phyloP scores from a whole-genome alignment of 805 yeast species.

The Candida qinlingensis region DNA sequence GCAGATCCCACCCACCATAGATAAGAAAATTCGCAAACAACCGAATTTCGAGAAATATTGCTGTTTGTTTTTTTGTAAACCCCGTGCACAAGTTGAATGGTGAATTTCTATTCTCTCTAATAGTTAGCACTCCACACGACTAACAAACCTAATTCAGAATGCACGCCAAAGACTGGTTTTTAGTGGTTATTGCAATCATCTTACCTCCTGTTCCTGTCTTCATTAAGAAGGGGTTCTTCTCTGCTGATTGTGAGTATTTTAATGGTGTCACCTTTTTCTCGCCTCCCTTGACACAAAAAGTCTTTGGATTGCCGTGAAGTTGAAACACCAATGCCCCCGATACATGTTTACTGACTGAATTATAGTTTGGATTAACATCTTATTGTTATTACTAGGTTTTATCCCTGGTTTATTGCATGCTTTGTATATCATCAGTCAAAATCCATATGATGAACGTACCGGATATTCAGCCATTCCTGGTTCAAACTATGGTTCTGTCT shows the following conservation, averaged over 20 bases:
- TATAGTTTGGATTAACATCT: slow-evolving; percentile 48
- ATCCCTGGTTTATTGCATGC: slow-evolving; percentile 70
- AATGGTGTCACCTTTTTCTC: not conserved
- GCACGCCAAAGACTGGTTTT: slow-evolving; percentile 51
- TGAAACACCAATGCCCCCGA: not conserved
- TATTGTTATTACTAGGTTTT: slow-evolving; percentile 56
- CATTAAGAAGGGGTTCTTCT: slow-evolving; percentile 54
- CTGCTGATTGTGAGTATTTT: slow-evolving; percentile 43
- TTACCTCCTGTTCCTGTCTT: slow-evolving; percentile 71
- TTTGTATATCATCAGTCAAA: slow-evolving; percentile 54
- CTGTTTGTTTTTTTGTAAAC: too few relatives aligned
- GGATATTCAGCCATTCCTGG: slow-evolving; percentile 11
- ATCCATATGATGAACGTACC: slow-evolving; percentile 37
- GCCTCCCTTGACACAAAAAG: not conserved
- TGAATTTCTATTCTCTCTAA: too few relatives aligned
- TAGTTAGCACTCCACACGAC: too few relatives aligned
- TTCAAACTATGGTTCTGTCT: slow-evolving; percentile 22
- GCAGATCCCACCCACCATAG: too few relatives aligned
- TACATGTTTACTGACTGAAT: slow-evolving; percentile 1
- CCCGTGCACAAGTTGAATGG: too few relatives aligned
- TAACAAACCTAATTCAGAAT: slow-evolving; percentile 9
- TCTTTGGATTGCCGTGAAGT: too few relatives aligned
- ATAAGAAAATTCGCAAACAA: too few relatives aligned
- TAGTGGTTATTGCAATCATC: slow-evolving; percentile 63
- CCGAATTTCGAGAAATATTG: too few relatives aligned